Conservation (phyloP, 2,329 filamentous ascomycete species). For the Microsporum canis region DNA sequence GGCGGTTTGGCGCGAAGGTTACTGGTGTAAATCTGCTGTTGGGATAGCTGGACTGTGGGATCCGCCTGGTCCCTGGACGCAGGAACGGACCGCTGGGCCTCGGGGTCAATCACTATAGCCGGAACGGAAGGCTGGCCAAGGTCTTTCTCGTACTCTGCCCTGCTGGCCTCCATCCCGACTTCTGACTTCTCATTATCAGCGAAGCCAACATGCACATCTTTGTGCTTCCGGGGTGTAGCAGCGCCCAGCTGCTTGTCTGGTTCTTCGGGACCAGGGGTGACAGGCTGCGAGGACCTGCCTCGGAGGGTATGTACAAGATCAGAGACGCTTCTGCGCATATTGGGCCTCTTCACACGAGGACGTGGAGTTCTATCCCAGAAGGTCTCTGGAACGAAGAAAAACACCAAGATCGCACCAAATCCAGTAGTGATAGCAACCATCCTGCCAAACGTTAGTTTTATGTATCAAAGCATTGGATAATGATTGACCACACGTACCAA, state of each 20-base stretch:
- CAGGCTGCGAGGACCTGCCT: slow-evolving; percentile 20
- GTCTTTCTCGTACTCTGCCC: slow-evolving; percentile 5
- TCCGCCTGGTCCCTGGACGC: slow-evolving; percentile 24
- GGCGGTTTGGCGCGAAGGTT: slow-evolving; percentile 55
- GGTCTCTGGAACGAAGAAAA: slow-evolving; percentile 86
- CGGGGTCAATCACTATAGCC: slow-evolving; percentile 19
- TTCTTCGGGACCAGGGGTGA: slow-evolving; percentile 5
- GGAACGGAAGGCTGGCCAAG: background rate
- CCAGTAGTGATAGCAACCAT: slow-evolving; percentile 71
- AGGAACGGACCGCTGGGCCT: slow-evolving; percentile 17
- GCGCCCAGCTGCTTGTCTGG: slow-evolving; percentile 15
- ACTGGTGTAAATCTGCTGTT: slow-evolving; percentile 51
- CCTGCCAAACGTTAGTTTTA: slow-evolving; percentile 37
- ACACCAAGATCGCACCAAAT: slow-evolving; percentile 59
- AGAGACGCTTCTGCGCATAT: slow-evolving; percentile 27
- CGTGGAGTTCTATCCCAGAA: slow-evolving; percentile 83
- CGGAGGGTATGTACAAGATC: slow-evolving; percentile 28
- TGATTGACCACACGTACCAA: slow-evolving; percentile 44
- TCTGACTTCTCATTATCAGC: slow-evolving; percentile 27
- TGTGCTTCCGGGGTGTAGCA: slow-evolving; percentile 16
- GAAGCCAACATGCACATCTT: slow-evolving; percentile 48
- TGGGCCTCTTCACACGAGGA: slow-evolving; percentile 34
- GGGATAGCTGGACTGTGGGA: slow-evolving; percentile 17
- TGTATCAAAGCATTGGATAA: background rate
- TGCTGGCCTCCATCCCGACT: background rate